Conservation (phyloP, 257 asterid genomes). For the Craterostigma plantagineum region DNA sequence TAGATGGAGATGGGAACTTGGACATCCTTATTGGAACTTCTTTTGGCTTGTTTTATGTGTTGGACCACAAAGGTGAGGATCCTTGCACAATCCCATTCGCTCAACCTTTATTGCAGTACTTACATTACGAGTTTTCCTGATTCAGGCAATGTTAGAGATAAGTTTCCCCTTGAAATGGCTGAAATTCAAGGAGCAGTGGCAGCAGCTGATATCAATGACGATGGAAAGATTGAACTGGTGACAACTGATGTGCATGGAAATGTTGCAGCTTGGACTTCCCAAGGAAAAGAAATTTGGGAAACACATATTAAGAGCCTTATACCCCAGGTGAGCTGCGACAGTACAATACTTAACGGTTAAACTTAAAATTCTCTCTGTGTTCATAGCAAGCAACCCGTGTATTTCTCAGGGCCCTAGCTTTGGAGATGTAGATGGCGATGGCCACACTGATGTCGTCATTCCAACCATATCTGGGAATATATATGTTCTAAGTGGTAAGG, state of each 20-base stretch:
- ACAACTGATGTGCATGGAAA: conserved; percentile 95
- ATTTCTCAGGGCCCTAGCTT: conserved; percentile 55
- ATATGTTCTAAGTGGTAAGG: conserved; percentile 88
- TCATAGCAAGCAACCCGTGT: neutral
- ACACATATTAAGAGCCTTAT: conserved; percentile 78
- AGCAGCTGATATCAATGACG: conserved; percentile 97
- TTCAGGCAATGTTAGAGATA: conserved; percentile 77
- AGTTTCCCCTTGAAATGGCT: conserved; percentile 97
- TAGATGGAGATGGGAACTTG: conserved; percentile 97
- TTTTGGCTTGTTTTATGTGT: conserved; percentile 82
- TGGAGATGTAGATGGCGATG: conserved; percentile 98
- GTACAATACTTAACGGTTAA: conserved; percentile 9
- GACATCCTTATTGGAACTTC: conserved; percentile 96
- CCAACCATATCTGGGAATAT: conserved; percentile 97
- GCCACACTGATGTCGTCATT: conserved; percentile 83
- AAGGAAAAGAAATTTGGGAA: conserved; percentile 96
- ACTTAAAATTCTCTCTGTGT: neutral
- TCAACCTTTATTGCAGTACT: conserved; percentile 1
- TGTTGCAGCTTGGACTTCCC: conserved; percentile 97
- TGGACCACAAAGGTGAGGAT: conserved; percentile 84
- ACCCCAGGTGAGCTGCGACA: conserved; percentile 49
- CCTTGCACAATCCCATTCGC: conserved; percentile 1
- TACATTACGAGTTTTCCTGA: neutral
- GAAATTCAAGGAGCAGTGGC: conserved; percentile 95
- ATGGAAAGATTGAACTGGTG: conserved; percentile 85